These are phyloP conservation scores for Eleusine indica DNA, from an alignment of 176 grass and related monocot species.

Conservation along the genomic window DNA sequence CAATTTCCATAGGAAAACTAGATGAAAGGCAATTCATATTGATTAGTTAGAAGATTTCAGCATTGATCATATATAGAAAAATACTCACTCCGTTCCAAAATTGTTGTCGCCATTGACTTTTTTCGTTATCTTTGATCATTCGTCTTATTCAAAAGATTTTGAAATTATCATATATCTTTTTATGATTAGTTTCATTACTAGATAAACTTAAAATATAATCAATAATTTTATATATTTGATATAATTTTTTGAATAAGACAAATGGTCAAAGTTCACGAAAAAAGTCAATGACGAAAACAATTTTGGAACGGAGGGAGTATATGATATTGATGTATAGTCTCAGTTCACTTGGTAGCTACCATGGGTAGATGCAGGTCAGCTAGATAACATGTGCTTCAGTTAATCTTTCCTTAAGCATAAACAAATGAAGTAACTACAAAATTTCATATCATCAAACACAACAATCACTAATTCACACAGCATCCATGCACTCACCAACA, in stretches of 20 bases:
- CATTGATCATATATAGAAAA: neutral
- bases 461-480: neutral
- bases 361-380: neutral
- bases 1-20: neutral
- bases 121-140: too few species aligned
- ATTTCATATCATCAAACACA: neutral
- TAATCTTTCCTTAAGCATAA: neutral
- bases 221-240: too few species aligned
- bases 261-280: too few species aligned
- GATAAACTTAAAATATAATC: too few species aligned
- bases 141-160: too few species aligned
- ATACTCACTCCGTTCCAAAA: too few species aligned
- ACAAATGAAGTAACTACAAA: neutral
- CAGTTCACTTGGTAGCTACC: neutral
- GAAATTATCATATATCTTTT: too few species aligned
- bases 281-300: too few species aligned
- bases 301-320: too few species aligned
- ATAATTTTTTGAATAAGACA: too few species aligned
- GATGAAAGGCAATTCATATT: constrained; percentile 19
- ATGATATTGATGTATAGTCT: neutral
- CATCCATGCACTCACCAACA: neutral
- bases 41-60: neutral
- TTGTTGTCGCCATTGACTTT: too few species aligned
- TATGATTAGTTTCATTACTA: too few species aligned
- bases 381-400: neutral